Evolutionary conservation across 495 filamentous ascomycete genomes (phyloP).

Genomic region (Podospora anserina): DNA sequence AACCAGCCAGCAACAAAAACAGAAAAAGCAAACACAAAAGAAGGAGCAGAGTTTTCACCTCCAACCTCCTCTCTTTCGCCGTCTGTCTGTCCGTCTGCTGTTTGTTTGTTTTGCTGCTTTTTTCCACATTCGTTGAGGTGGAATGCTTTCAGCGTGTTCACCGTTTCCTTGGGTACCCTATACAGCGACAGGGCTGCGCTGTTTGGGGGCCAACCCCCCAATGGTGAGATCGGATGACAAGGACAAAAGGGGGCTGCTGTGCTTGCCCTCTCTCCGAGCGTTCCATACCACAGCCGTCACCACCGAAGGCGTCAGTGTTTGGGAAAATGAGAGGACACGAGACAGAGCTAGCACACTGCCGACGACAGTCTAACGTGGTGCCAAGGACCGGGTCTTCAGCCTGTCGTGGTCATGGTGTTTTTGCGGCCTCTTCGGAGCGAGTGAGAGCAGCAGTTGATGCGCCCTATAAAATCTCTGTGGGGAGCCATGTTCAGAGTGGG

Average conservation of each 20-base stretch:
- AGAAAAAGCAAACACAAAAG: conserved; percentile 10
- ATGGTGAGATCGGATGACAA: conserved; percentile 13
- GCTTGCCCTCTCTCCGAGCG: background rate
- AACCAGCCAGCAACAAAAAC: background rate
- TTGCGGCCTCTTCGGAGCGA: background rate
- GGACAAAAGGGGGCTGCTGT: background rate
- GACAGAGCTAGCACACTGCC: background rate
- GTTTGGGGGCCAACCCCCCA: conserved; percentile 11
- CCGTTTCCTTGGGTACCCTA: background rate
- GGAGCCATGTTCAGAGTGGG: conserved; percentile 3
- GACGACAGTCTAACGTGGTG: background rate
- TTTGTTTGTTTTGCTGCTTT: background rate
- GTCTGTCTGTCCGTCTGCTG: background rate
- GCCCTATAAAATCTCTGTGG: background rate
- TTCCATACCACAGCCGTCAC: background rate
- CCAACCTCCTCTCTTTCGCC: background rate
- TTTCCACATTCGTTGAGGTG: background rate
- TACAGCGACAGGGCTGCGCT: conserved; percentile 10
- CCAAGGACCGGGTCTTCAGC: conserved; percentile 1
- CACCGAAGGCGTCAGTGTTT: conserved; percentile 2
- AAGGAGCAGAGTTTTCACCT: background rate
- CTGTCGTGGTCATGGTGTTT: background rate
- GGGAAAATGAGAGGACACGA: background rate
- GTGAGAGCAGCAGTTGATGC: background rate
- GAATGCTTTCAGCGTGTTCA: background rate